Conservation (phyloP, 305 asterid species). For the Euphrasia arctica region DNA sequence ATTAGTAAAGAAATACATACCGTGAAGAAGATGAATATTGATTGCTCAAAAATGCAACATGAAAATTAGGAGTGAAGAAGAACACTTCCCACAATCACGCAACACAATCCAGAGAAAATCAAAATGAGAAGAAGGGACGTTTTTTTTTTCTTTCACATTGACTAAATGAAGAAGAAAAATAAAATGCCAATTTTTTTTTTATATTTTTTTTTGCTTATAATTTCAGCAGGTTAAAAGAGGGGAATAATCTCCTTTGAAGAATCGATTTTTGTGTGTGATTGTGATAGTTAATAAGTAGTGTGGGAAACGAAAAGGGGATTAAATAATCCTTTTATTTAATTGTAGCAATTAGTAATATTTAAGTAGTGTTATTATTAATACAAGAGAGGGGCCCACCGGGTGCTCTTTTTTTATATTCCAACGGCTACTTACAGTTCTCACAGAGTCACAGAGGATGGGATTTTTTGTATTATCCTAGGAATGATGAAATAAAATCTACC, state of each 20-base stretch:
- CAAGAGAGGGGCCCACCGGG: constrained; percentile 24
- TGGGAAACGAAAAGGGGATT: constrained; percentile 3
- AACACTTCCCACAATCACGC: constrained; percentile 9
- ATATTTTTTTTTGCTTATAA: neutral
- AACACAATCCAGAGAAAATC: neutral
- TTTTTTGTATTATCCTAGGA: neutral
- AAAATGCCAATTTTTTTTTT: too few species aligned
- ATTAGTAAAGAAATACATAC: constrained; percentile 9
- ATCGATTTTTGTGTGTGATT: neutral
- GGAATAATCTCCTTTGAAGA: neutral
- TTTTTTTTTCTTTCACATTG: neutral
- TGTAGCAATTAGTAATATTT: constrained; percentile 11
- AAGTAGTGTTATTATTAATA: too few species aligned
- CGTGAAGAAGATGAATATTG: constrained; percentile 16
- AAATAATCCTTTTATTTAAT: neutral
- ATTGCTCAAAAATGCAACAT: constrained; percentile 2
- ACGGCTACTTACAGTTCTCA: constrained; percentile 39
- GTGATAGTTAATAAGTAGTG: neutral
- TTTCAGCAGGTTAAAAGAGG: neutral
- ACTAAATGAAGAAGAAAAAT: neutral
- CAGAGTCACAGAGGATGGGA: neutral
- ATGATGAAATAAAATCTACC: too few species aligned
- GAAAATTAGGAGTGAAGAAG: constrained; percentile 18
- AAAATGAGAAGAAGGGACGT: neutral
- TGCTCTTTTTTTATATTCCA: constrained; percentile 25